Evolutionary conservation across 345 rosid species (phyloP).

Genomic region (Murraya koenigii): DNA sequence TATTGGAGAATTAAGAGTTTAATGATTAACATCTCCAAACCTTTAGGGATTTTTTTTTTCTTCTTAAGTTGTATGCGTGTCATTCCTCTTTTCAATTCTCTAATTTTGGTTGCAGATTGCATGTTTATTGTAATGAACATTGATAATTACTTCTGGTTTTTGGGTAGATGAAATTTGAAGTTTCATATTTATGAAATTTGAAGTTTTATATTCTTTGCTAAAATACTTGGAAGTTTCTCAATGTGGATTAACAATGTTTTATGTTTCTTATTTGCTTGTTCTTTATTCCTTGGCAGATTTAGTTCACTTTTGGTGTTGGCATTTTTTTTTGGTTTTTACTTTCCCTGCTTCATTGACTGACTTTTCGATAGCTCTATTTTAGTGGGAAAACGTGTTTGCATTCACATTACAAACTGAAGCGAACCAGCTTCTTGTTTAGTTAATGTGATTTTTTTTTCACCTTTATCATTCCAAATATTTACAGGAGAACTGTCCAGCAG

Average conservation of each 20-base stretch:
- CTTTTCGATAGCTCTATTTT: neutral
- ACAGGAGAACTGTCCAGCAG: conserved; percentile 96
- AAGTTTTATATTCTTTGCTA: neutral
- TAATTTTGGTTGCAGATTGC: neutral
- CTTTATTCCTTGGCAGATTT: neutral
- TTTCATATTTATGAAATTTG: neutral
- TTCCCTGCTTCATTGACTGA: neutral
- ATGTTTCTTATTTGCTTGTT: neutral
- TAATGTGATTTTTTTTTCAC: neutral
- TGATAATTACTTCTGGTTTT: neutral
- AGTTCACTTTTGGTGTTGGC: neutral
- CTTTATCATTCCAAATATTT: conserved; percentile 4
- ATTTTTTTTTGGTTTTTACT: neutral
- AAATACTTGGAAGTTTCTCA: neutral
- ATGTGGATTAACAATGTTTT: neutral
- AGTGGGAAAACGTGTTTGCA: neutral
- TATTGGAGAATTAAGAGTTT: too few relatives aligned
- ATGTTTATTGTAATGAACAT: neutral
- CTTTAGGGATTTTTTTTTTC: neutral
- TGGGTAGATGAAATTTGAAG: neutral
- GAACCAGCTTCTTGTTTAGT: neutral
- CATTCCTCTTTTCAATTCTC: neutral
- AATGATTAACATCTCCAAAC: too few relatives aligned
- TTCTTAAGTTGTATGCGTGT: neutral
- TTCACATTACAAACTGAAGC: neutral